Base-by-base conservation (phyloP, 257 asterid species). In the Solanum sparsipilum region DNA sequence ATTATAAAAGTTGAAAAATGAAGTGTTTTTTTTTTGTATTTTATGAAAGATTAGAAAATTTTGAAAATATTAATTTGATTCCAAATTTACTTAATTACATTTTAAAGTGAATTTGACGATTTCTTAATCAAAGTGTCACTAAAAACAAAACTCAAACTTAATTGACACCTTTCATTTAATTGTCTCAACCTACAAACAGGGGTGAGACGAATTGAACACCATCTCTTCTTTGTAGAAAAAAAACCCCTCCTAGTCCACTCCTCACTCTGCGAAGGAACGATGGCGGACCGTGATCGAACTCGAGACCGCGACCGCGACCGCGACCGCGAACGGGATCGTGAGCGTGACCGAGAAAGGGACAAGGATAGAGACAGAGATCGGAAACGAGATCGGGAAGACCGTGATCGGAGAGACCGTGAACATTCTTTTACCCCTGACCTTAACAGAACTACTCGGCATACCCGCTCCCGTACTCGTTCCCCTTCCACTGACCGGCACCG, bases 401-500 rank as follows among this genome's bases (percentile, higher is more conserved):
- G 75, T 29, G 75, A 70, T 7, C 75, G 75, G 39, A 71, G 78
- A 31, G 78, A 71, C 13, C 82, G 52, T 20, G 29, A 74, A 73
- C 81, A 6, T 34, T 34, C 44, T 34, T 20, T 34, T n/a, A 94
- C 99, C 3, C 98, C 99, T 7, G 99, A 96, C 92, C 95, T 94
- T 89, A 85, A 84, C 71, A 91, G 97, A 90, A 90, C 98, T 72
- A 46, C 68, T 81, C 95, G 93, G 27, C 95, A 91, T 90, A 89
- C 94, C 3, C 95, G 94, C 81, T 95, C 98, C 36, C 95, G 94
- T 20, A 96, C 98, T 20, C 97, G 97, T 41, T 96, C 99, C 15
- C 98, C 98, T 93, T 98, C 98, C 13, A 94, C 91, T 2, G 98
- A 94, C n/a, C 95, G 96, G 84, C 95, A 90, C 67, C 98, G 94